Evolutionary conservation across 2,329 filamentous ascomycete species (phyloP), one percentile per base, ranked within the genome.

Genomic region (Basipetospora chlamydospora): DNA sequence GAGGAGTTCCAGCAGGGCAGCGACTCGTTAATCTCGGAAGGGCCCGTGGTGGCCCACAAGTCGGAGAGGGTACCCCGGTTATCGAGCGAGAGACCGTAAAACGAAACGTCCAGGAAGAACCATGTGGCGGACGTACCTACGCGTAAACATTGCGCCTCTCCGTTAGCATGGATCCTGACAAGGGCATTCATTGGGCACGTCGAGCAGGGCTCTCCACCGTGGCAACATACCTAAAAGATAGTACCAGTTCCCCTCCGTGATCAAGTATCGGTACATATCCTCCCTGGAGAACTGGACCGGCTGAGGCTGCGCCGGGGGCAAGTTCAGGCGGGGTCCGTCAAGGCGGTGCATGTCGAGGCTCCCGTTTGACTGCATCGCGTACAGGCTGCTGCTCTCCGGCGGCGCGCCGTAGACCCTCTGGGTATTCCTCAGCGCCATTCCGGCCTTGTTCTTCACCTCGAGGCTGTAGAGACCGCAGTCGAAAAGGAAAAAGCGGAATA

Each of bases 401-500:
- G 51, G 51, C 1, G 60, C 59, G 17, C 64, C 67, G 44, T 77
- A 77, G 5, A 76, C 62, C 12, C 66, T 59, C 32, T 73, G 70
- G 0, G 72, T 75, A 32, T 77, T 70, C 41, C 67, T 60, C 25
- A 76, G 62, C 9, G 72, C 73, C 29, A 68, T 63, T 5, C 64
- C 62, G 0, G 72, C 67, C 44, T 77, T 73, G 46, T 70, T 67
- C 43, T 73, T 72, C 43, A 80, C 73, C 45, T 80, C 75, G 20
- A 78, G 64, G 8, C 70, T 68, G 52, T 76, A 80, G 22, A 77
- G 60, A 4, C 74, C 74, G 39, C 70, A 75, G 49, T 80, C 76
- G 26, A 73, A 76, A 28, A 80, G 67, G 43, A 74, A 73, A 49
- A 80, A 74, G 13, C 76, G 70, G 46, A 79, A 79, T 26, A 76